Percentiles rank a stretch among this genome's conserved stretches.
Evolutionary conservation across 2,329 filamentous ascomycete species (phyloP).

Genomic region (Alternaria arbusti): DNA sequence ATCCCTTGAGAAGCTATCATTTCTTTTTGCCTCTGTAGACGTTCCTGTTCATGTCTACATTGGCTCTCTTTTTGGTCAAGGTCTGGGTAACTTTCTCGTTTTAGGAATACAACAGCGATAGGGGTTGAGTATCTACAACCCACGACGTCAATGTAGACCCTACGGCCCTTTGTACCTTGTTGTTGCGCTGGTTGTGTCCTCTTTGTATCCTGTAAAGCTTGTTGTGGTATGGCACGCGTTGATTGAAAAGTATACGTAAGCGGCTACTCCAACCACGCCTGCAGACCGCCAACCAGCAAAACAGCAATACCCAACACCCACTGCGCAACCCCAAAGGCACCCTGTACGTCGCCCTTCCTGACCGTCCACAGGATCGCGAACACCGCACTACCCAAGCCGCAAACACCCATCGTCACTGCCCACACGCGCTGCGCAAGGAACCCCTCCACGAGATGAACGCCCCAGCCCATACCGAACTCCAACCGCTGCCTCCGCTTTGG

Average conservation of each 20-base stretch:
- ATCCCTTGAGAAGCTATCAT: background rate
- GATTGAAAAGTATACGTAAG: background rate
- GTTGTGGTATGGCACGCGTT: background rate
- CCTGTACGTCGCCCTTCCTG: conserved; percentile 44
- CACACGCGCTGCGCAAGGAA: conserved; percentile 48
- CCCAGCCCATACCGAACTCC: conserved; percentile 48
- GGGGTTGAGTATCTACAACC: background rate
- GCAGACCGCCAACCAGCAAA: conserved; percentile 41
- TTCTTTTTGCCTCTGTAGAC: background rate
- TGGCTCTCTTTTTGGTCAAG: background rate
- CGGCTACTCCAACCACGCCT: conserved; percentile 39
- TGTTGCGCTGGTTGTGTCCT: background rate
- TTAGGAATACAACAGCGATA: background rate
- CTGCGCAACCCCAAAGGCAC: conserved; percentile 50
- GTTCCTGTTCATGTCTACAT: background rate
- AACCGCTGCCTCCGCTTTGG: conserved; percentile 44
- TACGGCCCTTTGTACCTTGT: background rate
- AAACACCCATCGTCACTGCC: conserved; percentile 33
- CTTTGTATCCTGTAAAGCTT: background rate
- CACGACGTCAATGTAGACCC: background rate
- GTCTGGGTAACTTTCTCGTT: background rate
- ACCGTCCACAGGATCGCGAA: conserved; percentile 47
- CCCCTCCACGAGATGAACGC: conserved; percentile 49
- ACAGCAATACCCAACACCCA: conserved; percentile 46
- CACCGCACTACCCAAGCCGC: conserved; percentile 40